phyloP scores from a whole-genome alignment of 768 basidiomycete species.

The Mycena pura region DNA sequence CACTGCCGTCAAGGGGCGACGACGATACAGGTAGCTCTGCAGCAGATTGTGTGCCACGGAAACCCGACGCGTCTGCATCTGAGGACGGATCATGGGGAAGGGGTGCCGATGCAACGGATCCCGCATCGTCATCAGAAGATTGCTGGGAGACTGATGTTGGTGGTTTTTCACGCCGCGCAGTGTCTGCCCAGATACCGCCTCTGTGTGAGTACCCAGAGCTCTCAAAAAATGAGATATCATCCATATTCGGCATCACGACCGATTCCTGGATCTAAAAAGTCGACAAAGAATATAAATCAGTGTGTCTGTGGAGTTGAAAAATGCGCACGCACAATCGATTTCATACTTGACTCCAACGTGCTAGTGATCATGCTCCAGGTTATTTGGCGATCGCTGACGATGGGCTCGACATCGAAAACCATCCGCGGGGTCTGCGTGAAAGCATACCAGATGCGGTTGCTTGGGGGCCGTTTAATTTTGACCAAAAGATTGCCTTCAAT shows the following conservation, averaged over 20 bases:
- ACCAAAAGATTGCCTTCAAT: conserved; percentile 91
- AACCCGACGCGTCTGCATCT: conserved; percentile 19
- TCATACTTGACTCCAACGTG: conserved; percentile 87
- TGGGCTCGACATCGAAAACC: conserved; percentile 89
- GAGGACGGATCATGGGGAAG: conserved; percentile 31
- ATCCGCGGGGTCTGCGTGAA: conserved; percentile 91
- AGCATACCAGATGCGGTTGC: conserved; percentile 94
- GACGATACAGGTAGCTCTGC: conserved; percentile 33
- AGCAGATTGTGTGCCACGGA: conserved; percentile 38
- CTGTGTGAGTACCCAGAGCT: conserved; percentile 67
- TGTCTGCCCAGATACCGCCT: conserved; percentile 91
- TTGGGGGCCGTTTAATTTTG: conserved; percentile 93
- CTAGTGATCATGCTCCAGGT: conserved; percentile 92
- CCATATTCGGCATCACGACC: conserved; percentile 96
- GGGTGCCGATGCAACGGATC: conserved; percentile 47
- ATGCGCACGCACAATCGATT: conserved; percentile 84
- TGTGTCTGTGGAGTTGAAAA: neutral
- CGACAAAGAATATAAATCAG: no score
- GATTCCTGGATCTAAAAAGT: conserved; percentile 89
- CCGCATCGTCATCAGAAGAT: conserved; percentile 36
- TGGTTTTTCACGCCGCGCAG: conserved; percentile 53
- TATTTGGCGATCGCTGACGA: conserved; percentile 93
- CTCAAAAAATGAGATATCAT: conserved; percentile 96
- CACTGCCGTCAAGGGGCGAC: conserved; percentile 30
- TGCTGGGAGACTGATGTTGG: conserved; percentile 25